Percentiles rank a stretch among this genome's conserved stretches.
phyloP scores from a whole-genome alignment of 768 basidiomycete genomes.

The Trametes punicea region DNA sequence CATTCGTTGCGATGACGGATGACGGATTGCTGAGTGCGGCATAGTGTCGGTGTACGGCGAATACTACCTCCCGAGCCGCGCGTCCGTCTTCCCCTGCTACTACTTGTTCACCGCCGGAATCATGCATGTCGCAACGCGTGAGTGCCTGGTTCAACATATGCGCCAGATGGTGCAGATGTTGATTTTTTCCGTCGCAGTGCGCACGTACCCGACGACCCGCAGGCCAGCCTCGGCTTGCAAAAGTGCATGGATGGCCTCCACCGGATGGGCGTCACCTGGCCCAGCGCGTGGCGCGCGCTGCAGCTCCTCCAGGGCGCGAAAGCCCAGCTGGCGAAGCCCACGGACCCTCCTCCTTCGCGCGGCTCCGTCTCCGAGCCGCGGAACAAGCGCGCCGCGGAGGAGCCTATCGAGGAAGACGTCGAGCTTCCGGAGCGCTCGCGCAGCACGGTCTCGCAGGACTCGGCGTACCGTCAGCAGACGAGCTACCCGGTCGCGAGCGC shows the following conservation, averaged over 20 bases:
- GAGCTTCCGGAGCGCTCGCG: constrained; percentile 4
- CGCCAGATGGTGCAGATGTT: background rate
- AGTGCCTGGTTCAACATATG: background rate
- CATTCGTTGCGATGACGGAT: background rate
- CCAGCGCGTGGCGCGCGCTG: constrained; percentile 68
- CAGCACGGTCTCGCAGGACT: constrained; percentile 12
- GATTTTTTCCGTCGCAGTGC: constrained; percentile 40
- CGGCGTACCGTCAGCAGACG: constrained; percentile 21
- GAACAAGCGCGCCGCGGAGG: constrained; percentile 60
- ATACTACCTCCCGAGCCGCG: constrained; percentile 55
- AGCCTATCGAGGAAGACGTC: constrained; percentile 32
- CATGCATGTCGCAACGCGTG: constrained; percentile 74
- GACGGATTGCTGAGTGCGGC: background rate
- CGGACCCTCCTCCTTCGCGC: constrained; percentile 4
- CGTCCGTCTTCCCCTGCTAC: constrained; percentile 70
- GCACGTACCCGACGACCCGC: constrained; percentile 62
- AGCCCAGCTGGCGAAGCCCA: constrained; percentile 27
- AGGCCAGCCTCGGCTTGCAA: constrained; percentile 58
- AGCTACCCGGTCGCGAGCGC: constrained; percentile 17
- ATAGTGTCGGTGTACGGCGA: constrained; percentile 59
- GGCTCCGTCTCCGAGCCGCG: constrained; percentile 31
- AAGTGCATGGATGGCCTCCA: constrained; percentile 66
- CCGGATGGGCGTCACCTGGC: constrained; percentile 71
- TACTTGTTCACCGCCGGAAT: constrained; percentile 78
- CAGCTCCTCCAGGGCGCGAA: constrained; percentile 70